phyloP scores from a whole-genome alignment of 306 rosid genomes.

The Lithocarpus polystachyus region DNA sequence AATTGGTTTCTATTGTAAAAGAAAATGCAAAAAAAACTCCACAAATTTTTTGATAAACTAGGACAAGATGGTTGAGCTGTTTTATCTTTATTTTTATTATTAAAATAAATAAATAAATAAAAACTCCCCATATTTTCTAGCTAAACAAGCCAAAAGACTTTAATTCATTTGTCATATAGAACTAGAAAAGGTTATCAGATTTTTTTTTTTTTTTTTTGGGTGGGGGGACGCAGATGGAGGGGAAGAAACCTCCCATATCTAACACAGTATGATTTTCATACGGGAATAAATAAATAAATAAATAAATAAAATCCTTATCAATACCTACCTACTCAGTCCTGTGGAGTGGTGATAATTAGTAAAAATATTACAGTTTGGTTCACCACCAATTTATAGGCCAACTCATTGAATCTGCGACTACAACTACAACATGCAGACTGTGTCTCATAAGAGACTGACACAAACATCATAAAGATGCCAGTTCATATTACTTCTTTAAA shows the following conservation, averaged over 20 bases:
- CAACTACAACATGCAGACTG: not conserved
- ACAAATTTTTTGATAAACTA: not conserved
- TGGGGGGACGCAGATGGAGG: not conserved
- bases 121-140: not conserved
- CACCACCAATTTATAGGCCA: not conserved
- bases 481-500: not conserved
- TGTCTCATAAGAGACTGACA: not conserved
- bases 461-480: not conserved
- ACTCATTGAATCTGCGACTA: not conserved
- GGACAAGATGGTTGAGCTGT: not conserved
- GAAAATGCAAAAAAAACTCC: not conserved
- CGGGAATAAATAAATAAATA: too few species aligned
- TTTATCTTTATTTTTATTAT: too few species aligned
- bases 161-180: not conserved
- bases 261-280: not conserved
- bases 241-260: not conserved
- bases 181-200: not conserved
- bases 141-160: not conserved
- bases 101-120: not conserved
- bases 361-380: not conserved
- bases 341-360: not conserved
- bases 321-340: not conserved
- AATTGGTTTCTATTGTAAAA: not conserved
- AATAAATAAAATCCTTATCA: not conserved
- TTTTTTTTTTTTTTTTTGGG: too few species aligned